Percentiles rank a stretch among this genome's conserved stretches.
These are phyloP conservation scores for Ceratobasidium theobromae DNA, from an alignment of 1,284 basidiomycete species.

Conservation along the genomic window DNA sequence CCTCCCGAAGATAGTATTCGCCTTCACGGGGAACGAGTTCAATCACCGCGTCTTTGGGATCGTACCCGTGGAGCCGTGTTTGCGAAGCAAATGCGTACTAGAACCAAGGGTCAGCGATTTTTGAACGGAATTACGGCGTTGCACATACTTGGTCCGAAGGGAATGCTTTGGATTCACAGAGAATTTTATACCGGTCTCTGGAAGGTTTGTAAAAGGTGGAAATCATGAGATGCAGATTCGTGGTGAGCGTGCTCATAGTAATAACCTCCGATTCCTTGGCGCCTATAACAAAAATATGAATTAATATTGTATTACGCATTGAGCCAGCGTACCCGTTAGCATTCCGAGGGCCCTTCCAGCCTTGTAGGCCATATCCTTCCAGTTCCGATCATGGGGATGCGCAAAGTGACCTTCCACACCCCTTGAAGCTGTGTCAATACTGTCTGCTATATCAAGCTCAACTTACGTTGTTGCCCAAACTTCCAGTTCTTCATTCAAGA, in stretches of 20 bases:
- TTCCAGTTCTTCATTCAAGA: slow-evolving; percentile 81
- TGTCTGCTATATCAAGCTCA: not conserved
- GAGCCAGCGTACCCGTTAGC: slow-evolving; percentile 1
- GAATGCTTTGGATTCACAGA: slow-evolving; percentile 93
- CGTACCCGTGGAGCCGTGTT: slow-evolving; percentile 75
- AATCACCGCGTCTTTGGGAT: slow-evolving; percentile 73
- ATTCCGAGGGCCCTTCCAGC: slow-evolving; percentile 17
- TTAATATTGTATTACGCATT: not conserved
- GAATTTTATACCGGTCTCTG: slow-evolving; percentile 81
- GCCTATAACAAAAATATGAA: slow-evolving; percentile 51
- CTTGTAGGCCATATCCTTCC: slow-evolving; percentile 78
- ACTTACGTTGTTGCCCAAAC: slow-evolving; percentile 82
- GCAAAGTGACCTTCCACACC: slow-evolving; percentile 91
- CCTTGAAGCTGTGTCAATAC: slow-evolving; percentile 48
- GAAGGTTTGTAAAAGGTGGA: slow-evolving; percentile 93
- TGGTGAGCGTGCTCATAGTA: slow-evolving; percentile 91
- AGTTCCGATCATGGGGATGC: slow-evolving; percentile 81
- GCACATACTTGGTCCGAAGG: slow-evolving; percentile 86
- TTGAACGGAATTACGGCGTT: not conserved
- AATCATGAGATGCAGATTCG: slow-evolving; percentile 94
- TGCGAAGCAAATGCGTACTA: slow-evolving; percentile 96
- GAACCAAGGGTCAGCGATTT: slow-evolving; percentile 23
- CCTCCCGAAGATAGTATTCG: slow-evolving; percentile 84
- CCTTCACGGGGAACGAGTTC: slow-evolving; percentile 78
- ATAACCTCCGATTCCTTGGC: slow-evolving; percentile 87